Evolutionary conservation across 2,329 filamentous ascomycete genomes (phyloP).

Genomic region (Epichloe typhina): DNA sequence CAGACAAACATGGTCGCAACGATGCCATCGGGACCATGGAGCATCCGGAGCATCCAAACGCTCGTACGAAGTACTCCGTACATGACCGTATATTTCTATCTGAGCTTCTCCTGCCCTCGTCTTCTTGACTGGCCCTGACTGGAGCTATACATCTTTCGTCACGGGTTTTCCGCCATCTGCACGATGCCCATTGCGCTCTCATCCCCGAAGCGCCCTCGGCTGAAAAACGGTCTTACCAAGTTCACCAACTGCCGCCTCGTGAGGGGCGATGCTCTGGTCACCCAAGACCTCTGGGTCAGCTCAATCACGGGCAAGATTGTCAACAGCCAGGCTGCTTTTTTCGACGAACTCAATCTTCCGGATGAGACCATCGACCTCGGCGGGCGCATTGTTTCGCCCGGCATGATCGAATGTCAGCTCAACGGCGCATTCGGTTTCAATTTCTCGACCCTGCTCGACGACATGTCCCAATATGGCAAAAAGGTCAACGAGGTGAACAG

Average conservation of each 20-base stretch:
- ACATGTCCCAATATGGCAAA: constrained; percentile 56
- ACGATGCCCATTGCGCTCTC: constrained; percentile 37
- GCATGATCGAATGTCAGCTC: constrained; percentile 82
- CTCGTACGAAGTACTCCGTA: not conserved
- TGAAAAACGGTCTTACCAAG: constrained; percentile 55
- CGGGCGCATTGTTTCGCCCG: constrained; percentile 72
- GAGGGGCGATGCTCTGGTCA: constrained; percentile 51
- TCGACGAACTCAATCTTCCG: constrained; percentile 54
- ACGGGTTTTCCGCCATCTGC: not conserved
- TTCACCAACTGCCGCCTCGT: constrained; percentile 80
- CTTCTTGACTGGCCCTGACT: not conserved
- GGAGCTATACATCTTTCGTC: not conserved
- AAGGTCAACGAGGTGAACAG: constrained; percentile 60
- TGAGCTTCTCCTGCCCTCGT: not conserved
- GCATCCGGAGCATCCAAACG: not conserved
- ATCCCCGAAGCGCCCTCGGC: constrained; percentile 16
- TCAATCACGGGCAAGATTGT: constrained; percentile 71
- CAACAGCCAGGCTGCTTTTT: constrained; percentile 53
- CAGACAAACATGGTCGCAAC: not conserved
- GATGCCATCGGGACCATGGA: not conserved
- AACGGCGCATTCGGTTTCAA: constrained; percentile 91
- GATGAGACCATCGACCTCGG: constrained; percentile 67
- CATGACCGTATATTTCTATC: not conserved
- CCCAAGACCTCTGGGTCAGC: constrained; percentile 81
- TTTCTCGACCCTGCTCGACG: constrained; percentile 65